Evolutionary conservation across 2,329 filamentous ascomycete genomes (phyloP).

Genomic region (Aulographum hederae): DNA sequence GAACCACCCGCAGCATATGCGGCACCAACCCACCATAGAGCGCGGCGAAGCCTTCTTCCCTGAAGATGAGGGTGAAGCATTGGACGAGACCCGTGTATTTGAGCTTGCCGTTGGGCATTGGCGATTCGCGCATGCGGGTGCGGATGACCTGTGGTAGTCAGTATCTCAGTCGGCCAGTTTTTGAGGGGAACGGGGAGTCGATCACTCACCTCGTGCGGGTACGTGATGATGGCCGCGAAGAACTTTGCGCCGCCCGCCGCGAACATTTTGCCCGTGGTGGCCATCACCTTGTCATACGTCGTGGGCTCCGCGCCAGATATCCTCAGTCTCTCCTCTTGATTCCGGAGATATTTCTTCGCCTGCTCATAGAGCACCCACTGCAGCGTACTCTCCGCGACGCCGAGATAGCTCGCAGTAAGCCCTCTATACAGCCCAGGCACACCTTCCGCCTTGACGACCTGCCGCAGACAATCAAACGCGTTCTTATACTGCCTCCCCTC

Average conservation of each 20-base stretch:
- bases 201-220: slow-evolving; percentile 65
- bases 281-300: slow-evolving; percentile 55
- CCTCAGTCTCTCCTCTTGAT: slow-evolving; percentile 37
- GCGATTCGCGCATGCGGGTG: slow-evolving; percentile 70
- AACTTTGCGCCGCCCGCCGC: slow-evolving; percentile 76
- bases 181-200: neutral
- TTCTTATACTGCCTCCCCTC: slow-evolving; percentile 62
- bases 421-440: slow-evolving; percentile 72
- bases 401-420: slow-evolving; percentile 78
- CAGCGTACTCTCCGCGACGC: slow-evolving; percentile 74
- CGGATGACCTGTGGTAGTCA: slow-evolving; percentile 45
- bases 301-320: slow-evolving; percentile 43
- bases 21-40: slow-evolving; percentile 85
- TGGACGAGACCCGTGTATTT: slow-evolving; percentile 83
- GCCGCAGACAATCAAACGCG: slow-evolving; percentile 69
- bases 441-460: slow-evolving; percentile 68
- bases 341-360: slow-evolving; percentile 58
- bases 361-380: slow-evolving; percentile 94
- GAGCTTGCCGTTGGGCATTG: slow-evolving; percentile 47
- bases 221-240: slow-evolving; percentile 66
- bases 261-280: slow-evolving; percentile 61
- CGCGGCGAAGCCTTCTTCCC: slow-evolving; percentile 70
- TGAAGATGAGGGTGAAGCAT: slow-evolving; percentile 75
- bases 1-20: slow-evolving; percentile 78
- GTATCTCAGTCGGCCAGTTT: neutral